These are phyloP conservation scores for Pseudocercospora ulei DNA, from an alignment of 2,329 filamentous ascomycete genomes.

Conservation along the genomic window DNA sequence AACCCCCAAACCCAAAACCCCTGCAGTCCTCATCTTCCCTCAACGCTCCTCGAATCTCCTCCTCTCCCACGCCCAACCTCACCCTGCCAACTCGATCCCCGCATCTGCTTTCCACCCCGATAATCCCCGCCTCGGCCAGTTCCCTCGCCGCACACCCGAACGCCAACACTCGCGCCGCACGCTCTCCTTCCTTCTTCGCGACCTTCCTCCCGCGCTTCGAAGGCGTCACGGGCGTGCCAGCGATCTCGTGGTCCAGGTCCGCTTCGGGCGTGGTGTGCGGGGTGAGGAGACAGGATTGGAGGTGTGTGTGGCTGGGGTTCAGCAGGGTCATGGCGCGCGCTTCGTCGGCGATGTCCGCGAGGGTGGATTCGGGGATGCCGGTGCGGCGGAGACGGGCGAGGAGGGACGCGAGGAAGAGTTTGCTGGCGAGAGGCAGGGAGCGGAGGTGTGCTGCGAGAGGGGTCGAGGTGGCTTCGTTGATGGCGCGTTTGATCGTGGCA, in stretches of 20 bases:
- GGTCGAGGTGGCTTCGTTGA: conserved; percentile 87
- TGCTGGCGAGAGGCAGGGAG: conserved; percentile 67
- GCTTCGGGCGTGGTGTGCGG: conserved; percentile 31
- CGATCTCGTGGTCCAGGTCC: conserved; percentile 22
- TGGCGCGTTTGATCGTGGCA: conserved; percentile 83
- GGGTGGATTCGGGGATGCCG: conserved; percentile 74
- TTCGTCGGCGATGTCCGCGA: conserved; percentile 85
- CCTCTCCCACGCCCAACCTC: conserved; percentile 73
- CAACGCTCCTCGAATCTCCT: conserved; percentile 81
- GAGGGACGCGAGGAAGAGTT: conserved; percentile 75
- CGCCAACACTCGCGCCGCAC: conserved; percentile 45
- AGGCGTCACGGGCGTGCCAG: conserved; percentile 30
- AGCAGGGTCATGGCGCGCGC: conserved; percentile 58
- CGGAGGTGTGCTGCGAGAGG: conserved; percentile 84
- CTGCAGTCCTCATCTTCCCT: conserved; percentile 80
- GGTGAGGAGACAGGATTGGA: conserved; percentile 52
- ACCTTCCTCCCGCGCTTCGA: conserved; percentile 31
- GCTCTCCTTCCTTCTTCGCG: conserved; percentile 30
- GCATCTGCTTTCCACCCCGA: conserved; percentile 67
- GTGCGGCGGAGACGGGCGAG: conserved; percentile 69
- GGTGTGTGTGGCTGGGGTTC: conserved; percentile 47
- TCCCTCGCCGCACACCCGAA: conserved; percentile 68
- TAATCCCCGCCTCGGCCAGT: conserved; percentile 74
- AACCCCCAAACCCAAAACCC: conserved; percentile 55
- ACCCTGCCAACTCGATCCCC: conserved; percentile 83